phyloP scores from a whole-genome alignment of 1,139 yeast species.

The Yamadazyma diospyri region DNA sequence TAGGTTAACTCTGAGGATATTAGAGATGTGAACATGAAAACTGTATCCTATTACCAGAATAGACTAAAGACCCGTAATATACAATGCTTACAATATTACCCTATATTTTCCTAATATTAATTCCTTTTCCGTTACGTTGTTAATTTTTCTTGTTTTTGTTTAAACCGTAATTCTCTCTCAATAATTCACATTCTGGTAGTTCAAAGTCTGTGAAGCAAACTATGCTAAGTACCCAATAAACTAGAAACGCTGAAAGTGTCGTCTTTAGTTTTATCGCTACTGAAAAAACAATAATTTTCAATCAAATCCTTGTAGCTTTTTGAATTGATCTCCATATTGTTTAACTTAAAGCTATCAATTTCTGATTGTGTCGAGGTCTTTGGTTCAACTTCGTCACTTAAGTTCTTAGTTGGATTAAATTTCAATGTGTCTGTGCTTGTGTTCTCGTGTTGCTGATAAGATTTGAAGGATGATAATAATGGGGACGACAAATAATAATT shows the following conservation, averaged over 20 bases:
- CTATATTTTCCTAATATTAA: not conserved
- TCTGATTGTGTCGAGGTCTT: not conserved
- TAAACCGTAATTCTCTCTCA: too few relatives aligned
- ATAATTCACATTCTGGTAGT: too few relatives aligned
- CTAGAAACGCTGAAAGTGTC: constrained; percentile 27
- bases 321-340: constrained; percentile 38
- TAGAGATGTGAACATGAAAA: too few relatives aligned
- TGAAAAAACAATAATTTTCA: constrained; percentile 68
- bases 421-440: constrained; percentile 7
- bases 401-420: constrained; percentile 1
- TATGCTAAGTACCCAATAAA: constrained; percentile 20
- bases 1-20: too few relatives aligned
- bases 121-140: too few relatives aligned
- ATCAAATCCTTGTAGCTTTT: constrained; percentile 64
- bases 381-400: constrained; percentile 7
- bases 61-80: not conserved
- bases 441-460: constrained; percentile 6
- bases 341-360: constrained; percentile 4
- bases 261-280: constrained; percentile 10
- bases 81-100: not conserved
- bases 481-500: constrained; percentile 41
- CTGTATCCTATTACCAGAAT: constrained; percentile 2
- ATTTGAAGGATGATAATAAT: constrained; percentile 21
- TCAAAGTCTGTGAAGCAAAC: too few relatives aligned
- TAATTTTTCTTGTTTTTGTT: too few relatives aligned